phyloP scores from a whole-genome alignment of 2,329 filamentous ascomycete genomes.

The Cytospora chrysosperma region DNA sequence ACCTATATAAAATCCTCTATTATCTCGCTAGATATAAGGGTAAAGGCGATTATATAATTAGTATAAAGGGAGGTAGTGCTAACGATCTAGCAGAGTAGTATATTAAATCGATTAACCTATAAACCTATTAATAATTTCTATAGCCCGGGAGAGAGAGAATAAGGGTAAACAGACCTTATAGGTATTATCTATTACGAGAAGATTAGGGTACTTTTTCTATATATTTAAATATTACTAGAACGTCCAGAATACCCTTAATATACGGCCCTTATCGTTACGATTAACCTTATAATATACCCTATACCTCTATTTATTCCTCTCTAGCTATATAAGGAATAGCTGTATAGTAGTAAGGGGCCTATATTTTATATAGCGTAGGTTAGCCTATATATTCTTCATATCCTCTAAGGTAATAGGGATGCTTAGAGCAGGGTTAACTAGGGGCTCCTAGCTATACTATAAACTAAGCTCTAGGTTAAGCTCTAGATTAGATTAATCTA shows the following conservation, averaged over 20 bases:
- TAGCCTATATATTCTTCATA: no score
- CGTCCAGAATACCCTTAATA: background rate
- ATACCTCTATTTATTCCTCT: no score
- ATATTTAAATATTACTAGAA: background rate
- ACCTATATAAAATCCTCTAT: background rate
- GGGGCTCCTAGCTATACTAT: no score
- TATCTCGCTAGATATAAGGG: background rate
- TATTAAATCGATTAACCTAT: conserved; percentile 1
- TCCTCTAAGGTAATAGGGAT: no score
- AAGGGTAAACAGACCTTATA: background rate
- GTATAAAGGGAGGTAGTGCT: background rate
- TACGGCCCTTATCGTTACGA: background rate
- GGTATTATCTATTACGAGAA: background rate
- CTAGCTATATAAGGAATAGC: no score
- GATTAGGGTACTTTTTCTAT: background rate
- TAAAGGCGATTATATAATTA: background rate
- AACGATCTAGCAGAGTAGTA: background rate
- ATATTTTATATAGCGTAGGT: no score
- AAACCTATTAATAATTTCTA: background rate
- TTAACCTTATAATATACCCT: background rate
- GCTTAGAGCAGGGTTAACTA: no score
- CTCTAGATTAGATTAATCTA: no score
- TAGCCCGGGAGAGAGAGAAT: background rate
- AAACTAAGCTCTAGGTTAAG: no score
- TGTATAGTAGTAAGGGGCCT: no score